Evolutionary conservation across 1,284 basidiomycete genomes (phyloP).

Genomic region (Neolentinus lepideus): DNA sequence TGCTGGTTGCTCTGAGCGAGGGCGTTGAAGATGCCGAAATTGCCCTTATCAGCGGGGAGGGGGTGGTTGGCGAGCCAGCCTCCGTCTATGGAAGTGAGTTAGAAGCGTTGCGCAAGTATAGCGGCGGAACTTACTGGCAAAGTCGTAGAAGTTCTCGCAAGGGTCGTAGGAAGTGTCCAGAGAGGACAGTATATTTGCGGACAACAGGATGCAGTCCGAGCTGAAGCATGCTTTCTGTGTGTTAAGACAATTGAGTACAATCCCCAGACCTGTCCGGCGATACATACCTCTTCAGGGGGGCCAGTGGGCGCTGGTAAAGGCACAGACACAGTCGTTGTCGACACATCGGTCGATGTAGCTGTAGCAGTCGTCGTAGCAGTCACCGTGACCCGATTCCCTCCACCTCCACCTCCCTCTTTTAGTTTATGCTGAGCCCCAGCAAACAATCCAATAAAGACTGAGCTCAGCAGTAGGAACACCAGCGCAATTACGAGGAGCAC

Average conservation of each 20-base stretch:
- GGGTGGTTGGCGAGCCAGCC: slow-evolving; percentile 81
- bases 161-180: slow-evolving; percentile 85
- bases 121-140: slow-evolving; percentile 57
- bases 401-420: slow-evolving; percentile 32
- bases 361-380: slow-evolving; percentile 22
- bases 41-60: slow-evolving; percentile 79
- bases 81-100: slow-evolving; percentile 40
- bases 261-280: slow-evolving; percentile 6
- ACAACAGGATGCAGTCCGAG: slow-evolving; percentile 76
- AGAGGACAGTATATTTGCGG: slow-evolving; percentile 76
- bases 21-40: slow-evolving; percentile 55
- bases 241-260: not conserved
- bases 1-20: slow-evolving; percentile 59
- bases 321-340: slow-evolving; percentile 25
- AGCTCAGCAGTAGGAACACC: slow-evolving; percentile 73
- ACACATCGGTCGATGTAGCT: slow-evolving; percentile 16
- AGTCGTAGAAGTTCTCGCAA: slow-evolving; percentile 94
- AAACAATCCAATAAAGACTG: slow-evolving; percentile 90
- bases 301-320: slow-evolving; percentile 33
- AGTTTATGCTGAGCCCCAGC: slow-evolving; percentile 79
- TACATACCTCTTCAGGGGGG: slow-evolving; percentile 39
- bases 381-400: slow-evolving; percentile 24
- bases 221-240: slow-evolving; percentile 65
- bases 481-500: slow-evolving; percentile 73
- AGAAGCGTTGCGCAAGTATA: slow-evolving; percentile 3